Evolutionary conservation across 2,329 filamentous ascomycete genomes (phyloP).

Genomic region (Fusarium sp.): DNA sequence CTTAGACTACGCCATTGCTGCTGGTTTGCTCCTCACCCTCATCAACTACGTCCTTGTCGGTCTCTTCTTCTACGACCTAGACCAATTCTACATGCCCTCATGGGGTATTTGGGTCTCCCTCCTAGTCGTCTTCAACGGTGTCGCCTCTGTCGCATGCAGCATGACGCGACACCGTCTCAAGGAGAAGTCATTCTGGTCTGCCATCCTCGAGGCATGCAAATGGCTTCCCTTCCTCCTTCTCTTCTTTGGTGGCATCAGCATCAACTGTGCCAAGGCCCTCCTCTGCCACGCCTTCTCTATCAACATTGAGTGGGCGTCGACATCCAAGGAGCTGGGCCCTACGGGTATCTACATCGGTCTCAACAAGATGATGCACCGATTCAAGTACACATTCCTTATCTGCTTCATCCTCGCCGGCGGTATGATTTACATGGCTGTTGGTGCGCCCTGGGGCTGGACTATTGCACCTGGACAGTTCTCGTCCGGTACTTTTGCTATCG

Average conservation of each 20-base stretch:
- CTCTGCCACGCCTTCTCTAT: conserved; percentile 44
- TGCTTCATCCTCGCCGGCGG: conserved; percentile 39
- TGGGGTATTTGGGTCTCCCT: conserved; percentile 70
- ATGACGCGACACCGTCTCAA: conserved; percentile 45
- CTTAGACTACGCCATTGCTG: conserved; percentile 72
- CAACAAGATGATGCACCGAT: conserved; percentile 59
- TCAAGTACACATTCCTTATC: conserved; percentile 51
- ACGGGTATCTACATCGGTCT: conserved; percentile 49
- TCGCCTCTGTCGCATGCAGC: conserved; percentile 39
- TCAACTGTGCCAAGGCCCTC: conserved; percentile 46
- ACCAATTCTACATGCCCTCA: conserved; percentile 75
- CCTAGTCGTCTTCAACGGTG: conserved; percentile 43
- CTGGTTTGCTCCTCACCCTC: conserved; percentile 72
- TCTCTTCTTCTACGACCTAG: conserved; percentile 74
- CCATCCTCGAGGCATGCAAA: conserved; percentile 41
- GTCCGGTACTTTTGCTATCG: conserved; percentile 42
- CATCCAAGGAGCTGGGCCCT: conserved; percentile 45
- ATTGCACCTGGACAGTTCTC: conserved; percentile 42
- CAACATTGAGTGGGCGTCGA: conserved; percentile 48
- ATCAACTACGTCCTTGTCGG: conserved; percentile 79
- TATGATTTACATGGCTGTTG: conserved; percentile 45
- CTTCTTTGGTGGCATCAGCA: conserved; percentile 47
- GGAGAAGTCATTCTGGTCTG: conserved; percentile 43
- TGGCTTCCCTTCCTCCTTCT: conserved; percentile 47
- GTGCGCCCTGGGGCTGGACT: conserved; percentile 43